A percentile compares a stretch with the other conserved stretches of the same genome.
phyloP scores from a whole-genome alignment of 78 protist genomes.

The Dictyostelium purpureum region DNA sequence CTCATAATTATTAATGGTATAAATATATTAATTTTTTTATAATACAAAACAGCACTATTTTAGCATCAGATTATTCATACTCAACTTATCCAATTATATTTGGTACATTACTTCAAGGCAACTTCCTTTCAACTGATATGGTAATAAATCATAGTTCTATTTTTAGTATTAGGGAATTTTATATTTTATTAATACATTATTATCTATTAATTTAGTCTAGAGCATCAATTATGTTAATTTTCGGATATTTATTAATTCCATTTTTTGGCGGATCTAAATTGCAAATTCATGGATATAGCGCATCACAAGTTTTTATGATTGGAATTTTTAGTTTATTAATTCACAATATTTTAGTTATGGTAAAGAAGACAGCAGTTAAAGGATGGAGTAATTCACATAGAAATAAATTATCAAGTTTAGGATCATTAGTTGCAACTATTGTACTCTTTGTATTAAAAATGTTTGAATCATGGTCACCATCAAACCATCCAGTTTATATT shows the following conservation, averaged over 20 bases:
- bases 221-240: conserved; percentile 53
- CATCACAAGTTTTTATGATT: background rate
- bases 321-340: conserved; percentile 22
- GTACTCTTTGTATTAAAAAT: conserved; percentile 10
- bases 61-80: conserved; percentile 60
- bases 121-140: conserved; percentile 41
- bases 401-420: conserved; percentile 5
- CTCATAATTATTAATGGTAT: background rate
- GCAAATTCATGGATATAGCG: background rate
- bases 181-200: background rate
- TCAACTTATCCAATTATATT: conserved; percentile 57
- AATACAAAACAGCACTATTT: conserved; percentile 19
- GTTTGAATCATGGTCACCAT: background rate
- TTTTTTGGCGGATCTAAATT: conserved; percentile 15
- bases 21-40: background rate
- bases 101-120: conserved; percentile 3
- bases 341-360: background rate
- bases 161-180: background rate
- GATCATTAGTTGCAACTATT: conserved; percentile 5
- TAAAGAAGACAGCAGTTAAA: background rate
- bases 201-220: conserved; percentile 6
- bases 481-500: background rate
- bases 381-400: conserved; percentile 24
- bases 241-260: conserved; percentile 50
- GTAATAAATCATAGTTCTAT: too few relatives aligned